These are phyloP conservation scores for Primulina tabacum DNA, from an alignment of 257 asterid species.

Conservation along the genomic window DNA sequence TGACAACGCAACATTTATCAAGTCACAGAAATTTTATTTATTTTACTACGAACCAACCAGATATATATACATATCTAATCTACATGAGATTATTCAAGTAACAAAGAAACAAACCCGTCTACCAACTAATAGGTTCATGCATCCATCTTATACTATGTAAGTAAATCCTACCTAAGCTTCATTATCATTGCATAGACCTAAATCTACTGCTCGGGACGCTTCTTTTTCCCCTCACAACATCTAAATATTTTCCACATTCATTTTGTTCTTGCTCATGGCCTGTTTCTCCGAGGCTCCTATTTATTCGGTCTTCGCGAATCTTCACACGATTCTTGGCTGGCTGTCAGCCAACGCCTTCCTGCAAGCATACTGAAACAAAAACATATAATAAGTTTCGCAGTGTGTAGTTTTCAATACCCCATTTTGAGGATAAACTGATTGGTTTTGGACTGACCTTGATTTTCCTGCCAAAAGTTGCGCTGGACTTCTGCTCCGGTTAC, in stretches of 20 bases:
- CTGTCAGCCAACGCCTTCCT: slow-evolving; percentile 95
- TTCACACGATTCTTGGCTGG: slow-evolving; percentile 95
- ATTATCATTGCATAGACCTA: slow-evolving; percentile 16
- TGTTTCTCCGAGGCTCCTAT: slow-evolving; percentile 42
- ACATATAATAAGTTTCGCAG: neutral
- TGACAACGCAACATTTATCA: neutral
- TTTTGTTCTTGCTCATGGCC: slow-evolving; percentile 20
- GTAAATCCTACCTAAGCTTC: slow-evolving; percentile 29
- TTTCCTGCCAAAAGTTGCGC: slow-evolving; percentile 86
- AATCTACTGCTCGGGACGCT: slow-evolving; percentile 10
- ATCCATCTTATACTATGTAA: slow-evolving; percentile 24
- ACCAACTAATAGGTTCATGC: slow-evolving; percentile 20
- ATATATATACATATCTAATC: slow-evolving; percentile 27
- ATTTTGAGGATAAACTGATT: neutral
- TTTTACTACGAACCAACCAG: slow-evolving; percentile 21
- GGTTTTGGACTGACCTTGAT: slow-evolving; percentile 57
- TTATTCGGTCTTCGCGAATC: slow-evolving; percentile 83
- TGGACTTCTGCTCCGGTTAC: slow-evolving; percentile 76
- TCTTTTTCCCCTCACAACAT: slow-evolving; percentile 13
- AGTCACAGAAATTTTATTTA: slow-evolving; percentile 21
- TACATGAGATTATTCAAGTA: slow-evolving; percentile 26
- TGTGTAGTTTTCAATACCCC: neutral
- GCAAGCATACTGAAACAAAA: slow-evolving; percentile 76
- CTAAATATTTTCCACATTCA: slow-evolving; percentile 15
- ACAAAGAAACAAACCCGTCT: slow-evolving; percentile 26